Evolutionary conservation across 371 early-diverging fungal genomes (phyloP), one percentile per base, ranked within the genome.

Genomic region (Massospora cicadina): DNA sequence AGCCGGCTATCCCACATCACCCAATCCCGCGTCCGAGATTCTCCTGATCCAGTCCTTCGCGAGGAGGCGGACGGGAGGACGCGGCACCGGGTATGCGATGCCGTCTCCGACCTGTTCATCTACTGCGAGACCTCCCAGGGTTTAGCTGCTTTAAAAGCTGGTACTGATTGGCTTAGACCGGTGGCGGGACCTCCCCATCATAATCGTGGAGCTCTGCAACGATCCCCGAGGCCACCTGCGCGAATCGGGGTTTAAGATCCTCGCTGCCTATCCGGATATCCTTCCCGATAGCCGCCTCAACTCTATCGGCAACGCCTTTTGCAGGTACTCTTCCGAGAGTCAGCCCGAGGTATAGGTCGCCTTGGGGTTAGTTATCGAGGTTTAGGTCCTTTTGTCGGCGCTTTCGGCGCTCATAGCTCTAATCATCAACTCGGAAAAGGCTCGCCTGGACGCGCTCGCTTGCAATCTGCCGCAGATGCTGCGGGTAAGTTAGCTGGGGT

Each of bases 21-120:
- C 25, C 81, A 82, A 57, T 81, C 79, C 21, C 69, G 72, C 7
- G 82, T 86, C 23, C 80, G 86, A 26, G 69, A 74, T 55, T 78
- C 79, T 65, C 79, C 96, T 60, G 73, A 96, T 65, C 72, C 78
- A 21, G 80, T 90, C 21, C 81, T 96, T 43, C 76, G 78, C 27
- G 79, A 78, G 59, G 95, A 93, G 71, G 71, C 78, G 28, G 87
- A 83, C 66, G 71, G 74, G 65, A 71, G 77, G 24, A 86, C 89
- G 27, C 80, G 93, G 57, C 84, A 89, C 73, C 95, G 94, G 75
- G 74, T 96, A 53, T 85, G 89, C 69, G 96, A 96, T 74, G 85
- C 91, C 54, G 86, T 93, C 69, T 75, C 93, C 27, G 94, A 95
- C 68, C 74, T 96, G 23, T 60, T 53, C 55, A 60, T 33, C 29